These are phyloP conservation scores for Vigna unguiculata DNA, from an alignment of 306 rosid species.

Conservation along the genomic window DNA sequence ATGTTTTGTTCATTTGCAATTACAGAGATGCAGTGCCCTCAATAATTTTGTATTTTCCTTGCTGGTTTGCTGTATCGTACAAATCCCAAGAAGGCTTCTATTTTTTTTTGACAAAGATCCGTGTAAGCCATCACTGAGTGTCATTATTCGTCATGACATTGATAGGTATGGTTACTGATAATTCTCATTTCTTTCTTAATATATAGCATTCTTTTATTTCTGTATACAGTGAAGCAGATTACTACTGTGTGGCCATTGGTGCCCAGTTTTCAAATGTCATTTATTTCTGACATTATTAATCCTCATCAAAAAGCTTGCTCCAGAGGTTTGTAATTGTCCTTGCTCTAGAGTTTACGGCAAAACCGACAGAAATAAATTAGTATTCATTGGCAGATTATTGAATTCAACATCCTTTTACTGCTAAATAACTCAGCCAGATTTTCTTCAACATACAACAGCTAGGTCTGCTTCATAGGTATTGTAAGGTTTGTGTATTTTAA, in stretches of 20 bases:
- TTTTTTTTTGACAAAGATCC: slow-evolving; percentile 60
- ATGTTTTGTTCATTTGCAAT: background rate
- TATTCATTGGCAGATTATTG: background rate
- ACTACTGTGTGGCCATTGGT: slow-evolving; percentile 71
- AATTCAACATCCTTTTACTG: background rate
- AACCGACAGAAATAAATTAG: background rate
- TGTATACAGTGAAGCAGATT: slow-evolving; percentile 50
- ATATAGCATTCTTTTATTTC: background rate
- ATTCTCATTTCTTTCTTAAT: slow-evolving; percentile 15
- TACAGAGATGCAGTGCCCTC: background rate
- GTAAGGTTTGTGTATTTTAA: background rate
- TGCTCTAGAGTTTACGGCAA: no score
- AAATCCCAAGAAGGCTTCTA: slow-evolving; percentile 30
- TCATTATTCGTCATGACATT: slow-evolving; percentile 77
- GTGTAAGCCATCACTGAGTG: slow-evolving; percentile 77
- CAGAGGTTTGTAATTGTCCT: slow-evolving; percentile 58
- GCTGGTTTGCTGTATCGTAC: background rate
- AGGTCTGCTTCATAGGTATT: background rate
- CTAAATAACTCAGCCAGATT: background rate
- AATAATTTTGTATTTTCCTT: background rate
- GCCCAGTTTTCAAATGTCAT: slow-evolving; percentile 75
- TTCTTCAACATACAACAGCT: background rate
- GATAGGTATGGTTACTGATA: slow-evolving; percentile 56
- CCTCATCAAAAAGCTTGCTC: slow-evolving; percentile 77
- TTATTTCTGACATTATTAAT: slow-evolving; percentile 66